Evolutionary conservation across 345 rosid genomes (phyloP).

Genomic region (Physaria fendleri): DNA sequence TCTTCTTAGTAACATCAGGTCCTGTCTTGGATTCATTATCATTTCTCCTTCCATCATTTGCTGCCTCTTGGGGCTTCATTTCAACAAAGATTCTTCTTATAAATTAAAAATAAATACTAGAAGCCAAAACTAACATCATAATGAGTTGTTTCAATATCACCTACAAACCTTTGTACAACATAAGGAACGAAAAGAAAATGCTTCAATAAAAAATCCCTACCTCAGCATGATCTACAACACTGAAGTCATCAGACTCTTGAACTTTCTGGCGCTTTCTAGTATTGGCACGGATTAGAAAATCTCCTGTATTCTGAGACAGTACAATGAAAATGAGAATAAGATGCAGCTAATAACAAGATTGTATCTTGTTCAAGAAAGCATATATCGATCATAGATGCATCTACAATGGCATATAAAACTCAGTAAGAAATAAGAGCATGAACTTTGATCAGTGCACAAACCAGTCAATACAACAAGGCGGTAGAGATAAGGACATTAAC

Average conservation of each 20-base stretch:
- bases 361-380: not conserved
- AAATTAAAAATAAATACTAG: not conserved
- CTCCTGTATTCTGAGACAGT: constrained; percentile 62
- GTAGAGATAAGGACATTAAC: not conserved
- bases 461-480: constrained; percentile 3
- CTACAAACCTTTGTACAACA: not conserved
- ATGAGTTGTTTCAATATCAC: not conserved
- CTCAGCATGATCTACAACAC: constrained; percentile 53
- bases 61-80: constrained; percentile 38
- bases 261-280: constrained; percentile 77
- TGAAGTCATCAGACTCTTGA: constrained; percentile 44
- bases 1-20: constrained; percentile 58
- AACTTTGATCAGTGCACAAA: constrained; percentile 8
- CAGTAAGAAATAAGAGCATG: too few species aligned
- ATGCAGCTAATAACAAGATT: not conserved
- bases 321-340: constrained; percentile 10
- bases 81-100: constrained; percentile 1
- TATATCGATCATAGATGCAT: not conserved
- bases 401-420: not conserved
- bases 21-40: constrained; percentile 49
- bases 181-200: not conserved
- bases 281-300: constrained; percentile 87
- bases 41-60: constrained; percentile 62
- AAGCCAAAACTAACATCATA: not conserved
- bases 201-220: constrained; percentile 30